Evolutionary conservation across 768 basidiomycete genomes (phyloP), one percentile per base, ranked within the genome.

Genomic region (Erythrobasidium yunnanense): DNA sequence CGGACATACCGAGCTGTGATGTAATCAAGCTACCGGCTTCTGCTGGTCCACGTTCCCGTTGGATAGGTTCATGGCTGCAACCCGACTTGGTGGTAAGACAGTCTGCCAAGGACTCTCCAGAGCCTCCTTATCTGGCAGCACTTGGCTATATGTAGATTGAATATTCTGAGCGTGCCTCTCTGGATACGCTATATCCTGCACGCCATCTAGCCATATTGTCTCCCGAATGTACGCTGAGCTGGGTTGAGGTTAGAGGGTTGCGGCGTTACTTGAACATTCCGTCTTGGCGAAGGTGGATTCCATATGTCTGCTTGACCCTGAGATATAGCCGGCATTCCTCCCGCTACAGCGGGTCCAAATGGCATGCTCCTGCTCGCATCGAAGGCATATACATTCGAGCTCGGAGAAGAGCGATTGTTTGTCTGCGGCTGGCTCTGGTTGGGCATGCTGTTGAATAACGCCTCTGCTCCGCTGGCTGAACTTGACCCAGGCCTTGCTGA

Each of bases 391-490:
- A 20, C 56, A 2, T 32, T 11, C 54, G 42, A 34, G 33, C 32
- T 35, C 20, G 54, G 54, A 11, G 54, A 55, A 8, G 54, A 55
- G 15, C 54, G 23, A 38, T 58, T 58, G 38, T 42, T 4, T 35
- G 47, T 2, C 56, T 25, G 27, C 2, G 32, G 47, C 45, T 63
- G 46, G 27, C 42, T 63, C n/a, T 63, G 60, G 27, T 63, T 63
- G 5, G 60, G 60, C 60, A 63, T 63, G 30, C 60, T 63, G 30
- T 63, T 63, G 60, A 63, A 63, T 2, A 63, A 49, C 49, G 60
- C 49, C 38, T 63, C 60, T 49, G 60, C 60, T n/a, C 38, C 38
- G 38, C n/a, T 42, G 11, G 11, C 38, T 42, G 11, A 11, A n/a
- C 11, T n/a, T 11, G 38, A 42, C n/a, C 11, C 11, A 11, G 11